These are phyloP conservation scores for Suhomyces sp. DNA, from an alignment of 805 yeast genomes.

Conservation along the genomic window DNA sequence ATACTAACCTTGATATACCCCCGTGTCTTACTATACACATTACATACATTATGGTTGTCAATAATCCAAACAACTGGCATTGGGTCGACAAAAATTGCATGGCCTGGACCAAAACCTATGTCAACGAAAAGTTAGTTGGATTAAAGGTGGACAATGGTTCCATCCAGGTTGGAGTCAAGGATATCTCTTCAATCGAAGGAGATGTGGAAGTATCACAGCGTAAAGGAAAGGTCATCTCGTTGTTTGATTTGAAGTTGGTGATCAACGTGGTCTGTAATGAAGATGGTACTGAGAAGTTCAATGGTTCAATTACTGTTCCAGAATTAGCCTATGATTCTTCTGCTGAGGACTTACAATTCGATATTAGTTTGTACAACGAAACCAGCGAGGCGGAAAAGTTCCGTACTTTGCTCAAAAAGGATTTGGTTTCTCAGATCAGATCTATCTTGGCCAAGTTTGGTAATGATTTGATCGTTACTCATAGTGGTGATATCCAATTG, in stretches of 20 bases:
- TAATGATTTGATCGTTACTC: constrained; percentile 65
- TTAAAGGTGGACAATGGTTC: constrained; percentile 37
- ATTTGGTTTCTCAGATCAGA: constrained; percentile 71
- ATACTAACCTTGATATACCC: too few relatives aligned
- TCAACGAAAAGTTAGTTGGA: constrained; percentile 59
- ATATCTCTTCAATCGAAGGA: constrained; percentile 72
- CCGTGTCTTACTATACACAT: too few relatives aligned
- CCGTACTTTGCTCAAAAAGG: constrained; percentile 46
- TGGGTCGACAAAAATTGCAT: constrained; percentile 99
- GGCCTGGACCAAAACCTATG: constrained; percentile 83
- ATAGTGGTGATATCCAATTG: constrained; percentile 87
- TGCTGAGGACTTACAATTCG: constrained; percentile 81
- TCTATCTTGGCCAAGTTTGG: constrained; percentile 65
- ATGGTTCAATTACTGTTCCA: constrained; percentile 81
- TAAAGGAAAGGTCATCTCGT: constrained; percentile 91
- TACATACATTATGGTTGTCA: constrained; percentile 84
- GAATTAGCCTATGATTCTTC: constrained; percentile 94
- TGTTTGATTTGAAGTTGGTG: constrained; percentile 76
- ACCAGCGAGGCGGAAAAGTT: constrained; percentile 48
- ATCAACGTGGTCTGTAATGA: constrained; percentile 54
- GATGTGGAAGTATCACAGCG: constrained; percentile 97
- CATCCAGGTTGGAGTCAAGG: constrained; percentile 29
- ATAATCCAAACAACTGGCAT: constrained; percentile 99
- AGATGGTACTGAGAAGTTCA: constrained; percentile 38
- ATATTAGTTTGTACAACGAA: constrained; percentile 63